phyloP scores from a whole-genome alignment of 768 basidiomycete genomes.

The Leccinum boreale region DNA sequence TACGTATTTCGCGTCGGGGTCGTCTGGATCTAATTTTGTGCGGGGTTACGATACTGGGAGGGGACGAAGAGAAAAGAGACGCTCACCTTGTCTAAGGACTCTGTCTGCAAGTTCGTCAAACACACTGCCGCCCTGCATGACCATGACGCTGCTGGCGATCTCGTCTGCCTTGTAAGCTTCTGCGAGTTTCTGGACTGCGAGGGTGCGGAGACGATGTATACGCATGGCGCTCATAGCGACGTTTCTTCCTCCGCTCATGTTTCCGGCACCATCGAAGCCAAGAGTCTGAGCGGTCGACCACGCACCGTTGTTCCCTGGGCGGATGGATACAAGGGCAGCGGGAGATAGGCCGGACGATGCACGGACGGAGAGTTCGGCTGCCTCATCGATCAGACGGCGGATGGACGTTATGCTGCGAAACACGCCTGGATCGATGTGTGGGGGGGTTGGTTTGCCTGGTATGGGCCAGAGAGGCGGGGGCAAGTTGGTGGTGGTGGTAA shows the following conservation, averaged over 20 bases:
- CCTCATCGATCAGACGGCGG: conserved; percentile 83
- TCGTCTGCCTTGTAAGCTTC: conserved; percentile 85
- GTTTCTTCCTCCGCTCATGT: conserved; percentile 58
- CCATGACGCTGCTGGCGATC: conserved; percentile 89
- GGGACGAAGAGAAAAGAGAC: neutral
- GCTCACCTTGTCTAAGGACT: conserved; percentile 67
- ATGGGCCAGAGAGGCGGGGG: conserved; percentile 51
- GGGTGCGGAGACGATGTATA: conserved; percentile 71
- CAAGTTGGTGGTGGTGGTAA: conserved; percentile 27
- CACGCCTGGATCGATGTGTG: conserved; percentile 87
- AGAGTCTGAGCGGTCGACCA: conserved; percentile 66
- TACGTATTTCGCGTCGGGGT: conserved; percentile 81
- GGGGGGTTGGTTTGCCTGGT: conserved; percentile 69
- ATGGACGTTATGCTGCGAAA: conserved; percentile 75
- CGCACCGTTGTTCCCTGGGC: conserved; percentile 40
- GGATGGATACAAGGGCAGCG: conserved; percentile 66
- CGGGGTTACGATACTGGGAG: neutral
- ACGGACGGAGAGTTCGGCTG: conserved; percentile 82
- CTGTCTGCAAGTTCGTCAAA: conserved; percentile 91
- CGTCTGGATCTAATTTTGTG: conserved; percentile 56
- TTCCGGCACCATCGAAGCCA: conserved; percentile 58
- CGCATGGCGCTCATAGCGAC: conserved; percentile 84
- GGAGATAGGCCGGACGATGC: conserved; percentile 82
- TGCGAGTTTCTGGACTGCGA: conserved; percentile 85
- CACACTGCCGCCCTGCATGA: conserved; percentile 92